These are phyloP conservation scores for Chaetomium strumarium DNA, from an alignment of 2,329 filamentous ascomycete species.

Conservation along the genomic window DNA sequence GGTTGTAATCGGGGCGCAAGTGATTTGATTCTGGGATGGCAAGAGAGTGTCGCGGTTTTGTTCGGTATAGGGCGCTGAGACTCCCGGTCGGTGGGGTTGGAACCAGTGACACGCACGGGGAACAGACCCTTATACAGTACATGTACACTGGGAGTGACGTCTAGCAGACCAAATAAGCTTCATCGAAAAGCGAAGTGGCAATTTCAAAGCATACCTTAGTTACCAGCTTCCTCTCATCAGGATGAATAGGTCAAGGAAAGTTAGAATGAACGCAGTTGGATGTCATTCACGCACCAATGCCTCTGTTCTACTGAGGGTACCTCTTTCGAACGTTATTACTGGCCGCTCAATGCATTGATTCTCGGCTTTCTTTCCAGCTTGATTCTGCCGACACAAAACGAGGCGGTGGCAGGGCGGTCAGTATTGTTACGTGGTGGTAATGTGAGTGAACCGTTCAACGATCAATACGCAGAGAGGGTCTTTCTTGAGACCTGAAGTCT, in stretches of 20 bases:
- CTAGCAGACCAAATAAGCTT: too few relatives aligned
- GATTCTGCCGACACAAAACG: conserved; percentile 11
- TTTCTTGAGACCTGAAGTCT: too few relatives aligned
- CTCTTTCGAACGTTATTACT: too few relatives aligned
- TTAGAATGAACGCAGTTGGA: too few relatives aligned
- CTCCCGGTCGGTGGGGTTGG: conserved; percentile 4
- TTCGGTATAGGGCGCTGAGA: background rate
- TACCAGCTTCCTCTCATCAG: background rate
- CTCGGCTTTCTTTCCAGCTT: background rate
- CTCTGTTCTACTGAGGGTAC: too few relatives aligned
- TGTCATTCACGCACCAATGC: too few relatives aligned
- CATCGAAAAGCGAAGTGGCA: background rate
- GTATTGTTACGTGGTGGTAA: too few relatives aligned
- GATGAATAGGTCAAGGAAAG: background rate
- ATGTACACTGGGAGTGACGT: background rate
- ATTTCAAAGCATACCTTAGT: conserved; percentile 1
- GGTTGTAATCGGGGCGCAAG: background rate
- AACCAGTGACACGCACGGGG: conserved; percentile 3
- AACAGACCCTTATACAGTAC: background rate
- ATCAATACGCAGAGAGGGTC: background rate
- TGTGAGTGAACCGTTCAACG: too few relatives aligned
- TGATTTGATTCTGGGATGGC: conserved; percentile 2
- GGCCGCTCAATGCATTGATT: too few relatives aligned
- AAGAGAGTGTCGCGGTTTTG: conserved; percentile 15
- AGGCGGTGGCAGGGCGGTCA: conserved; percentile 5